phyloP scores from a whole-genome alignment of 768 basidiomycete genomes.

The Pulveroboletus frians region DNA sequence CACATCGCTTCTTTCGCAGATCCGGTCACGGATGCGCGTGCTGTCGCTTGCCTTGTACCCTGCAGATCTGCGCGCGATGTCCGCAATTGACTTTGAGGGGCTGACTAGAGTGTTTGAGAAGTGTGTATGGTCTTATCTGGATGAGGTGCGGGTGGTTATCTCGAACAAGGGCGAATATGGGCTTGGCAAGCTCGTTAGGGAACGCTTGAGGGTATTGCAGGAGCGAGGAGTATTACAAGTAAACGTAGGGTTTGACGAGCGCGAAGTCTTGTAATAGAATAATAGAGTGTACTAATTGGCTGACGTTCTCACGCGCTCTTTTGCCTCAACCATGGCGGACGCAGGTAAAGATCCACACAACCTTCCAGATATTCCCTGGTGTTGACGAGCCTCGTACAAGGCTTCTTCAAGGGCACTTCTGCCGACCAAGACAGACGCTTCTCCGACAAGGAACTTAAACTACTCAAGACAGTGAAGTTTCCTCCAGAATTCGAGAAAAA shows the following conservation, averaged over 20 bases:
- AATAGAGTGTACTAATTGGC: slow-evolving; percentile 2
- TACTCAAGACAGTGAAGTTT: slow-evolving; percentile 87
- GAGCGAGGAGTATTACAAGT: slow-evolving; percentile 28
- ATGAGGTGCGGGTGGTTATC: slow-evolving; percentile 27
- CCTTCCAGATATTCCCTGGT: slow-evolving; percentile 7
- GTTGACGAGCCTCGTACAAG: slow-evolving; percentile 32
- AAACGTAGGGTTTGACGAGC: slow-evolving; percentile 29
- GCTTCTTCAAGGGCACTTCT: slow-evolving; percentile 88
- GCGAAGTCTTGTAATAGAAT: slow-evolving; percentile 25
- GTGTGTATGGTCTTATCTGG: slow-evolving; percentile 18
- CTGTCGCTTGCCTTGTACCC: slow-evolving; percentile 30
- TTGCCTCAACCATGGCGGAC: slow-evolving; percentile 47
- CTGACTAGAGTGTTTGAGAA: slow-evolving; percentile 20
- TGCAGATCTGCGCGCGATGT: slow-evolving; percentile 28
- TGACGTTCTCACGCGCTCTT: slow-evolving; percentile 19
- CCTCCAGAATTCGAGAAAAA: slow-evolving; percentile 87
- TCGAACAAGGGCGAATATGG: slow-evolving; percentile 28
- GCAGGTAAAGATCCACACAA: slow-evolving; percentile 38
- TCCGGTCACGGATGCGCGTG: slow-evolving; percentile 27
- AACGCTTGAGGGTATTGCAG: slow-evolving; percentile 16
- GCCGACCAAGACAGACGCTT: slow-evolving; percentile 90
- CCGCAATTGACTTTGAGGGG: slow-evolving; percentile 28
- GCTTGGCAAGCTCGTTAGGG: slow-evolving; percentile 22
- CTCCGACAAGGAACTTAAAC: slow-evolving; percentile 89
- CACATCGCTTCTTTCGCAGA: slow-evolving; percentile 24